Evolutionary conservation across 2,329 filamentous ascomycete species (phyloP).

Genomic region (Triangularia setosa): DNA sequence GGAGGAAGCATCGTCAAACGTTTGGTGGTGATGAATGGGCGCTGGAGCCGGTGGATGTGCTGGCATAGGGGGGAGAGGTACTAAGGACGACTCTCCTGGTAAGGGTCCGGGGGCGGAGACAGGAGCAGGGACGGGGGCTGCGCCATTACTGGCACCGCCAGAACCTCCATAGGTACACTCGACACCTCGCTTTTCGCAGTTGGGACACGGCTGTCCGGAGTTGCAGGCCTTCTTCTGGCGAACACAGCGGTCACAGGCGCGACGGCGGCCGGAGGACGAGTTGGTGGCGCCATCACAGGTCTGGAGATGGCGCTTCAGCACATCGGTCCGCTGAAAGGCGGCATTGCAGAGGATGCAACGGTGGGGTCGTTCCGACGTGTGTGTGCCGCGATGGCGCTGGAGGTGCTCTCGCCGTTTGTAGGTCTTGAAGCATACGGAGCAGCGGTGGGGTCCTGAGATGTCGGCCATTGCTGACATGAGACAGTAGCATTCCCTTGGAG

Average conservation of each 20-base stretch:
- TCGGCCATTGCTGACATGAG: constrained; percentile 21
- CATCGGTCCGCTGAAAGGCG: constrained; percentile 35
- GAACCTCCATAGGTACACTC: constrained; percentile 25
- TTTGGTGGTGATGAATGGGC: background rate
- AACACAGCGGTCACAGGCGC: constrained; percentile 35
- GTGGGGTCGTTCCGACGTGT: constrained; percentile 32
- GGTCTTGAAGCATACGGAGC: constrained; percentile 31
- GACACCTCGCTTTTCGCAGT: constrained; percentile 26
- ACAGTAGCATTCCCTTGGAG: background rate
- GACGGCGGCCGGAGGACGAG: constrained; percentile 23
- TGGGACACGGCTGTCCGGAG: constrained; percentile 30
- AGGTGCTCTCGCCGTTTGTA: constrained; percentile 38
- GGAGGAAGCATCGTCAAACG: background rate
- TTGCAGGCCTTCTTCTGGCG: constrained; percentile 35
- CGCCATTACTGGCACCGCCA: background rate
- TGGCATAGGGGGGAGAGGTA: background rate
- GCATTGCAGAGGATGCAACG: constrained; percentile 31
- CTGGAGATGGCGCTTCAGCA: constrained; percentile 34
- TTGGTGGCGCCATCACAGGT: constrained; percentile 29
- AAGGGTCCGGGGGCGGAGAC: background rate
- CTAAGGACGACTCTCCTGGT: background rate
- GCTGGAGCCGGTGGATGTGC: background rate
- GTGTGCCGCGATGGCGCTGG: constrained; percentile 33
- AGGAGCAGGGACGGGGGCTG: background rate
- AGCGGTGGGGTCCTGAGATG: constrained; percentile 26